Evolutionary conservation across 768 basidiomycete species (phyloP).

Genomic region (Kwoniella sp.): DNA sequence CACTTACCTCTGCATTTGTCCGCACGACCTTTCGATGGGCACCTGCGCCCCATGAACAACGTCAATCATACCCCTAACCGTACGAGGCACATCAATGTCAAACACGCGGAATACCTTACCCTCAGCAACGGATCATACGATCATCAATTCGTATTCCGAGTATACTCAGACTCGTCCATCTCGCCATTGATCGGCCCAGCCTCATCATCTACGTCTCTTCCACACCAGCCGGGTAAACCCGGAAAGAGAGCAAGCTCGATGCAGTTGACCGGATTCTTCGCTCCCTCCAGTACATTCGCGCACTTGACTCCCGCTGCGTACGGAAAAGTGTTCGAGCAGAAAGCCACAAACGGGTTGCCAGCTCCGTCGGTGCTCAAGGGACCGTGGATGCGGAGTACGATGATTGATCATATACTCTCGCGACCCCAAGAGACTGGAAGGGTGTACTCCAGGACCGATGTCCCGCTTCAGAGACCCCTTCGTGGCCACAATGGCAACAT

Average conservation of each 20-base stretch:
- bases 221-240: no score
- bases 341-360: not conserved
- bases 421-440: conserved; percentile 9
- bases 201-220: no score
- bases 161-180: conserved; percentile 21
- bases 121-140: not conserved
- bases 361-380: conserved; percentile 1
- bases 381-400: conserved; percentile 10
- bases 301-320: conserved; percentile 12
- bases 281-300: conserved; percentile 5
- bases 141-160: conserved; percentile 23
- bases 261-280: conserved; percentile 30
- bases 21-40: no score
- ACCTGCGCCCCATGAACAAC: no score
- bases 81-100: not conserved
- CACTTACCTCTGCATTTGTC: no score
- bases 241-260: not conserved
- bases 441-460: no score
- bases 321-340: not conserved
- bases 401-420: conserved; percentile 21
- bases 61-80: not conserved
- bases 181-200: conserved; percentile 31
- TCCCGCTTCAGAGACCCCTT: no score
- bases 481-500: no score
- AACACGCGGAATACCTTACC: conserved; percentile 8